phyloP scores from a whole-genome alignment of 2,329 filamentous ascomycete species.

The Teratosphaeria zuluensis region DNA sequence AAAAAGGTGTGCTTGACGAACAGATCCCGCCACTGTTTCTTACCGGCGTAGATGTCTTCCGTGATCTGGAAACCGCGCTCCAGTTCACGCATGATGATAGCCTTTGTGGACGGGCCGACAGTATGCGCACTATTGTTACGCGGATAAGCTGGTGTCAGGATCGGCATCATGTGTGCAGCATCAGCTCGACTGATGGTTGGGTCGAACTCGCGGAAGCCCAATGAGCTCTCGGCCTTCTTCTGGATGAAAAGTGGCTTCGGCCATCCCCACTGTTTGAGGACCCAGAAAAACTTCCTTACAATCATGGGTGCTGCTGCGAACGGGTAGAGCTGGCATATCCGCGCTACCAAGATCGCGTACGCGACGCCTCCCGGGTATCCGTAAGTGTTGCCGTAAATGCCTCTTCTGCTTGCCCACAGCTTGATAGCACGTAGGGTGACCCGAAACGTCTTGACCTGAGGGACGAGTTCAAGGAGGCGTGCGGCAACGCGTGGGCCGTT shows the following conservation, averaged over 20 bases:
- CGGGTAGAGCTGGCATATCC: conserved; percentile 92
- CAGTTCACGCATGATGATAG: conserved; percentile 75
- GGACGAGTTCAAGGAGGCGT: conserved; percentile 80
- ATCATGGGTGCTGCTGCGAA: conserved; percentile 82
- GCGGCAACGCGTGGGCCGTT: conserved; percentile 93
- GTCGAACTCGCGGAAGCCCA: conserved; percentile 88
- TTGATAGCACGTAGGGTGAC: conserved; percentile 87
- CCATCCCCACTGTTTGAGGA: conserved; percentile 89
- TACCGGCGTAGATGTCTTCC: conserved; percentile 67
- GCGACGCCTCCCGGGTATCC: conserved; percentile 95
- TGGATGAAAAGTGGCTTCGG: conserved; percentile 88
- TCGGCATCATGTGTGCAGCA: conserved; percentile 84
- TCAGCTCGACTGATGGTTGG: conserved; percentile 77
- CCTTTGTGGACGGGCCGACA: conserved; percentile 75
- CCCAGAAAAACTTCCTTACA: conserved; percentile 86
- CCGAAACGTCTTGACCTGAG: conserved; percentile 81
- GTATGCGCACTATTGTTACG: conserved; percentile 98
- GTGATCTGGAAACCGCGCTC: conserved; percentile 67
- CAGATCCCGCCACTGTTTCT: conserved; percentile 73
- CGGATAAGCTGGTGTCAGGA: conserved; percentile 95
- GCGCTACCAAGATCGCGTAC: conserved; percentile 94
- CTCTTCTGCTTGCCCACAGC: conserved; percentile 86
- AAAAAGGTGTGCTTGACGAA: conserved; percentile 92
- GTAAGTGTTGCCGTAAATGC: conserved; percentile 91
- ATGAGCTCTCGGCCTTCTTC: conserved; percentile 67